phyloP scores from a whole-genome alignment of 805 yeast species.

The Myxozyma geophila region DNA sequence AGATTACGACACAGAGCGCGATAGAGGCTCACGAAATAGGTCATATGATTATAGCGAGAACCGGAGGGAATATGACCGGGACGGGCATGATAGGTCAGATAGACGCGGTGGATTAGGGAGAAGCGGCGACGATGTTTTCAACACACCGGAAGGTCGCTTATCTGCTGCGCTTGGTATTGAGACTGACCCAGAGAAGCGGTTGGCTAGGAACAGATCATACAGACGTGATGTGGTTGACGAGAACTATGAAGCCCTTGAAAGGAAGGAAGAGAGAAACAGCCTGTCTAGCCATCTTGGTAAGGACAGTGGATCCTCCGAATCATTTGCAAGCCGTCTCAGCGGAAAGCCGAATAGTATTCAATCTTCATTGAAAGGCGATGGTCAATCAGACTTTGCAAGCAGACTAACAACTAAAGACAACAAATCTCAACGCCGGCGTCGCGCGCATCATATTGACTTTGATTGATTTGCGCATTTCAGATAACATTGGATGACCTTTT shows the following conservation, averaged over 20 bases:
- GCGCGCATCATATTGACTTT: constrained; percentile 35
- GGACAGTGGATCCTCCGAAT: not conserved
- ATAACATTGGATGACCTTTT: not conserved
- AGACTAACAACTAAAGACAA: not conserved
- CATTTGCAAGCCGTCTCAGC: constrained; percentile 5
- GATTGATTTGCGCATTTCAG: constrained; percentile 6
- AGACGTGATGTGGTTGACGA: not conserved
- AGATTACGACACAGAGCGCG: constrained; percentile 10
- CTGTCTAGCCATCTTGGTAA: not conserved
- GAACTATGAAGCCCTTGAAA: not conserved
- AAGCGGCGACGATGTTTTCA: not conserved
- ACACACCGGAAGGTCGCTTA: constrained; percentile 9
- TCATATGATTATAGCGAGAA: not conserved
- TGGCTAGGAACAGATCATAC: not conserved
- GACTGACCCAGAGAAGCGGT: constrained; percentile 3
- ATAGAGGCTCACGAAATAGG: constrained; percentile 2
- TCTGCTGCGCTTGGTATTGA: not conserved
- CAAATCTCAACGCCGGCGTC: constrained; percentile 12
- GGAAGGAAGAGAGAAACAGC: not conserved
- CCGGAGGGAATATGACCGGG: not conserved
- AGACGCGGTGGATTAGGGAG: not conserved
- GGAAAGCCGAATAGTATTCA: not conserved
- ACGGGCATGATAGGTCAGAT: not conserved
- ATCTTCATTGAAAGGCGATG: not conserved
- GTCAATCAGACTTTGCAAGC: constrained; percentile 14